A percentile compares a stretch with the other conserved stretches of the same genome.
phyloP scores from a whole-genome alignment of 148 eudicot genomes.

The Drosera capensis region DNA sequence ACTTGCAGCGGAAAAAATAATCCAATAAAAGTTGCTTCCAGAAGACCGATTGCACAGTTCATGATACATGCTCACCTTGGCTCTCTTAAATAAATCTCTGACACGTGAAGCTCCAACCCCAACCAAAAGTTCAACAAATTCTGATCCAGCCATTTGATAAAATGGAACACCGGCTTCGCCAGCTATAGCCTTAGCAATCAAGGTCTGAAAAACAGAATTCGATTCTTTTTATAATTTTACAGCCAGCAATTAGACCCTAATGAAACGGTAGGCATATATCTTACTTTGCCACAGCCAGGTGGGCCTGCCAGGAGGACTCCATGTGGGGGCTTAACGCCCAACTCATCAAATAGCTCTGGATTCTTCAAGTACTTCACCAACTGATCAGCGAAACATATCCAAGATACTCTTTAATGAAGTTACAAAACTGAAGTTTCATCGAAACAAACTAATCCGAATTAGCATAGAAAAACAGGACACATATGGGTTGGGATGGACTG shows the following conservation, averaged over 20 bases:
- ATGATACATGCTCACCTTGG: slow-evolving; percentile 35
- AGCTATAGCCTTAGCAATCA: slow-evolving; percentile 95
- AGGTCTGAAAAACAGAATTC: slow-evolving; percentile 36
- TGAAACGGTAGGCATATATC: slow-evolving; percentile 1
- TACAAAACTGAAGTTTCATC: background rate
- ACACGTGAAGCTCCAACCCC: slow-evolving; percentile 97
- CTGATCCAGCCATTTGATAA: slow-evolving; percentile 97
- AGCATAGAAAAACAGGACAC: background rate
- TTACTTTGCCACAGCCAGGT: slow-evolving; percentile 95
- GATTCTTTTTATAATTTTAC: too few relatives aligned
- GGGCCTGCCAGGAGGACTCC: slow-evolving; percentile 93
- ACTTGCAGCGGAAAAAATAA: too few relatives aligned
- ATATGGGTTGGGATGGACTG: too few relatives aligned
- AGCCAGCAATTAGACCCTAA: too few relatives aligned
- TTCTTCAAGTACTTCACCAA: slow-evolving; percentile 84
- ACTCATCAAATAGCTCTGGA: slow-evolving; percentile 74
- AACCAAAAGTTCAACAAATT: slow-evolving; percentile 90
- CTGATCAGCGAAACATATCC: slow-evolving; percentile 16
- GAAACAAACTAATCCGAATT: background rate
- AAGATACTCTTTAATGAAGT: slow-evolving; percentile 2
- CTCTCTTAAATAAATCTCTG: slow-evolving; percentile 91
- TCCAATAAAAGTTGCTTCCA: too few relatives aligned
- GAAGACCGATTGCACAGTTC: background rate
- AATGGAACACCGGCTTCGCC: slow-evolving; percentile 99
- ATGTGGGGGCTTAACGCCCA: slow-evolving; percentile 93